These are phyloP conservation scores for Hanseniaspora sp. DNA, from an alignment of 1,139 yeast genomes.

Conservation along the genomic window DNA sequence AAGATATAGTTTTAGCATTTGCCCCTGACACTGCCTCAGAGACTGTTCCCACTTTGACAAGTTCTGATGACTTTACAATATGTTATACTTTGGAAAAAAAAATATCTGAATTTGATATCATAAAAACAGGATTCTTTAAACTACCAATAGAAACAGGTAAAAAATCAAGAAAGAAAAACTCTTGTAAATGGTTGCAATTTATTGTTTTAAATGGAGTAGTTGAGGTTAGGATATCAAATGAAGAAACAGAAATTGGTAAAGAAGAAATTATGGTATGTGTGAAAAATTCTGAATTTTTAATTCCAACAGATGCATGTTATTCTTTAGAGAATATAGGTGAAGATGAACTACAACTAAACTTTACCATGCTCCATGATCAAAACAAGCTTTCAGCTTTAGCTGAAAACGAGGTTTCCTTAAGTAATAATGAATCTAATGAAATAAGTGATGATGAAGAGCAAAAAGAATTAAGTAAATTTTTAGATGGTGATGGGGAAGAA, in stretches of 20 bases:
- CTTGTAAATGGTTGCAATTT: conserved; percentile 61
- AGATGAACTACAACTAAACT: conserved; percentile 52
- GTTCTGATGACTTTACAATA: conserved; percentile 5
- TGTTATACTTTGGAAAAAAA: conserved; percentile 11
- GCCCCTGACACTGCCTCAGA: conserved; percentile 39
- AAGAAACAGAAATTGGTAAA: conserved; percentile 20
- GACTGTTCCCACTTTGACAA: conserved; percentile 6
- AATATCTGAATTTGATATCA: conserved; percentile 42
- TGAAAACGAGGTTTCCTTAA: too few relatives aligned
- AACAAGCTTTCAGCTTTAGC: conserved; percentile 2
- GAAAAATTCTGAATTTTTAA: conserved; percentile 67
- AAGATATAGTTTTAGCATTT: conserved; percentile 51
- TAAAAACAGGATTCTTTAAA: conserved; percentile 68
- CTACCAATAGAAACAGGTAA: conserved; percentile 49
- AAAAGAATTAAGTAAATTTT: conserved; percentile 6
- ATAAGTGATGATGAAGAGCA: conserved; percentile 5
- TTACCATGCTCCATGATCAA: conserved; percentile 53
- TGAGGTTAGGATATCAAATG: conserved; percentile 45
- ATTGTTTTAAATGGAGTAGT: conserved; percentile 61
- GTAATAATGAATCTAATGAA: neutral
- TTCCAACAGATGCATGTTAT: conserved; percentile 68
- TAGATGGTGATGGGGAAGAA: conserved; percentile 4
- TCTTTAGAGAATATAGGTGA: conserved; percentile 51
- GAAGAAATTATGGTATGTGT: conserved; percentile 51
- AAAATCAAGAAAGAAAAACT: conserved; percentile 44